Percentiles rank a stretch among this genome's conserved stretches.
phyloP scores from a whole-genome alignment of 805 yeast genomes.

The Jamesozyma jinghongensis region DNA sequence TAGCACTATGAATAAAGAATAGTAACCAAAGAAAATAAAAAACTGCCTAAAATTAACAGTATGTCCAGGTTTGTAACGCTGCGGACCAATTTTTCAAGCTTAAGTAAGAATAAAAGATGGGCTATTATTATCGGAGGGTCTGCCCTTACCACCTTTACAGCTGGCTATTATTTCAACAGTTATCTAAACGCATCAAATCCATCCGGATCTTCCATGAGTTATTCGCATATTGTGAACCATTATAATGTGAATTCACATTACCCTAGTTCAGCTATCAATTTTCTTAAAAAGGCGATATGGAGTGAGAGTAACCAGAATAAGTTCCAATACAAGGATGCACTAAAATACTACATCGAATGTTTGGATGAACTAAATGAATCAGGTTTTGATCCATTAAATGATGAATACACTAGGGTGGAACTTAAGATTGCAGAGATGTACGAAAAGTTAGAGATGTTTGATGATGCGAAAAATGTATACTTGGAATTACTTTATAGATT shows the following conservation, averaged over 20 bases:
- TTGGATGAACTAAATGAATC: constrained; percentile 38
- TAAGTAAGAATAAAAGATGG: constrained; percentile 2
- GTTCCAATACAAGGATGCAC: constrained; percentile 49
- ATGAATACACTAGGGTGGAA: constrained; percentile 86
- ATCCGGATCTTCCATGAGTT: neutral
- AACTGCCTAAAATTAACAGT: neutral
- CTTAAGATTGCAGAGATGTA: constrained; percentile 81
- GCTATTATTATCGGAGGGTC: neutral
- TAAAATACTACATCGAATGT: constrained; percentile 58
- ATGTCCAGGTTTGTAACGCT: neutral
- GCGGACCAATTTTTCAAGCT: neutral
- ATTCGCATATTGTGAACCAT: neutral
- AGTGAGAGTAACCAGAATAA: constrained; percentile 68
- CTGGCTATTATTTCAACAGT: constrained; percentile 1
- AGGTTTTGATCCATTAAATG: constrained; percentile 49
- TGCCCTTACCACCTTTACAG: neutral
- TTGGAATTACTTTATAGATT: constrained; percentile 55
- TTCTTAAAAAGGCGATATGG: constrained; percentile 65
- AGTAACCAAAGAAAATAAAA: no score
- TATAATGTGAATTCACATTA: neutral
- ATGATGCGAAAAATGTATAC: constrained; percentile 60
- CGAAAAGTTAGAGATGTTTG: constrained; percentile 52
- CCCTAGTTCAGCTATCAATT: constrained; percentile 2
- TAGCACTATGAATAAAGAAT: no score
- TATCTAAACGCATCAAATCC: neutral